Percentiles rank a stretch among this genome's conserved stretches.
Evolutionary conservation across 257 asterid species (phyloP).

Genomic region (Capsicum baccatum): DNA sequence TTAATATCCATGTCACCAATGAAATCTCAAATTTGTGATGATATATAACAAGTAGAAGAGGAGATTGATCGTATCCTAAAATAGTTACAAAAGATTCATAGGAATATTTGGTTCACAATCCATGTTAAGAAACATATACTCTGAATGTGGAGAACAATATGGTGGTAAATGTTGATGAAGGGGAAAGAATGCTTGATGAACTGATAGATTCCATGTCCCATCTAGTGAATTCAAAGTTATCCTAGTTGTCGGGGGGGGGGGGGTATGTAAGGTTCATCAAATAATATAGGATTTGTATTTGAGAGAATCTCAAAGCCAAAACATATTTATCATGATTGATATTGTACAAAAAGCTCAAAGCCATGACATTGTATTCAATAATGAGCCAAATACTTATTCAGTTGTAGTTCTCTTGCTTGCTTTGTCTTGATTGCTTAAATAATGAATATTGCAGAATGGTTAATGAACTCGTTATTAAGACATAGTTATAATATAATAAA

Average conservation of each 20-base stretch:
- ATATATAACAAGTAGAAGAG: background rate
- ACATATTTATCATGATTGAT: no score
- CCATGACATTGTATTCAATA: no score
- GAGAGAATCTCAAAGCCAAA: no score
- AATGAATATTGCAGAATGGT: no score
- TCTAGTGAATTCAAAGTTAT: background rate
- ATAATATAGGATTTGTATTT: no score
- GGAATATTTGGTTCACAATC: background rate
- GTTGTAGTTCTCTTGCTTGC: no score
- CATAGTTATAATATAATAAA: no score
- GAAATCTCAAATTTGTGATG: background rate
- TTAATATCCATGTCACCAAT: background rate
- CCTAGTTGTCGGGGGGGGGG: conserved; percentile 30
- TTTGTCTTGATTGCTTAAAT: no score
- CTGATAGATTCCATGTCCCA: background rate
- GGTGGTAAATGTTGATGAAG: background rate
- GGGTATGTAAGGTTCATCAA: no score
- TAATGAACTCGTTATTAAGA: no score
- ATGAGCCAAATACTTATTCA: no score
- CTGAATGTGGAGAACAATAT: background rate
- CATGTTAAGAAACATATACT: background rate
- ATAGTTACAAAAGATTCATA: background rate
- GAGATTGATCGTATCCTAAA: background rate
- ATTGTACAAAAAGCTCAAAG: no score
- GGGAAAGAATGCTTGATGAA: background rate